Evolutionary conservation across 345 rosid genomes (phyloP).

Genomic region (Eucalyptus sp.): DNA sequence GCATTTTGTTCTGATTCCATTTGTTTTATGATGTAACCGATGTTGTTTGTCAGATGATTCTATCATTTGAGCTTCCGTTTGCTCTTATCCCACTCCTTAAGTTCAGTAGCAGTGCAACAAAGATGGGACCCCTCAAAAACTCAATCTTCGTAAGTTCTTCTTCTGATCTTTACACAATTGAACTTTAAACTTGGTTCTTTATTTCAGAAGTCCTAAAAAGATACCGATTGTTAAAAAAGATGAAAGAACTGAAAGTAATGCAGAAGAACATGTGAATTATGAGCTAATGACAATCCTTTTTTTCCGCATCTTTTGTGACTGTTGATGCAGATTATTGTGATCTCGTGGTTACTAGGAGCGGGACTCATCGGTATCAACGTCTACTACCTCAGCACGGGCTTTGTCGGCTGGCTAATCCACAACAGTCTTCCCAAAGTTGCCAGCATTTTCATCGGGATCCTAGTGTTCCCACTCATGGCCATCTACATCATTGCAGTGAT

Average conservation of each 20-base stretch:
- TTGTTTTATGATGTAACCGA: not conserved
- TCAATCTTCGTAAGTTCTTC: conserved; percentile 5
- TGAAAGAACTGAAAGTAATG: not conserved
- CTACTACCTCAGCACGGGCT: conserved; percentile 41
- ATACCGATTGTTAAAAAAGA: not conserved
- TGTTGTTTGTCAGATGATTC: conserved; percentile 39
- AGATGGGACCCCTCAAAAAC: conserved; percentile 70
- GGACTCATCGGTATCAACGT: conserved; percentile 49
- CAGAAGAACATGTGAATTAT: not conserved
- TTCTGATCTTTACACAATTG: not conserved
- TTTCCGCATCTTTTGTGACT: not conserved
- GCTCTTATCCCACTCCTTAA: conserved; percentile 64
- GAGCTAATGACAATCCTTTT: not conserved
- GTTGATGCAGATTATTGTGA: conserved; percentile 24
- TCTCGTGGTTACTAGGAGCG: conserved; percentile 48
- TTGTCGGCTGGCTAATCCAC: conserved; percentile 41
- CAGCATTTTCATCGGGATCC: conserved; percentile 32
- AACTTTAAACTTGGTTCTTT: not conserved
- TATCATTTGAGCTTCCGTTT: conserved; percentile 71
- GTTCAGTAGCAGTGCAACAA: conserved; percentile 51
- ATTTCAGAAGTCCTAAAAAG: not conserved
- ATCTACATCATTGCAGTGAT: conserved; percentile 27
- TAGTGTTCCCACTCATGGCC: conserved; percentile 48
- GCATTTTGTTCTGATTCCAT: not conserved
- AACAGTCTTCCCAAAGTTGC: conserved; percentile 23